Evolutionary conservation across 2,329 filamentous ascomycete genomes (phyloP).

Genomic region (Hypoxylon sp.): DNA sequence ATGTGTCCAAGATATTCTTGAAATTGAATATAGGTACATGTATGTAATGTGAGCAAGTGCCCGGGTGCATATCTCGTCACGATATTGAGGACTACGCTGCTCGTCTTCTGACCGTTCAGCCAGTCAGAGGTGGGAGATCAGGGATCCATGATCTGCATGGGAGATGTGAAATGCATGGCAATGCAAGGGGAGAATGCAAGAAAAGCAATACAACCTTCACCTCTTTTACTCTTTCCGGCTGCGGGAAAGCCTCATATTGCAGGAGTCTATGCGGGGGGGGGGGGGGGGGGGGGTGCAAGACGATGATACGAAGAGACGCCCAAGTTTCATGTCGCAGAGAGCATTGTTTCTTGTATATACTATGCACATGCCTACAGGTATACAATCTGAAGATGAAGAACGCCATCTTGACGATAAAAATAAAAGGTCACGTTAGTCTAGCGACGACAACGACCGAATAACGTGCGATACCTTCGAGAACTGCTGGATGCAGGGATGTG

Average conservation of each 20-base stretch:
- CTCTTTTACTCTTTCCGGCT: conserved; percentile 1
- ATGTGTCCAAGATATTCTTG: too few species aligned
- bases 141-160: background rate
- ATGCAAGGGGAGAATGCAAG: conserved; percentile 22
- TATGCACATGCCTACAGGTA: too few species aligned
- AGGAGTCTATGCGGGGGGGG: conserved; percentile 32
- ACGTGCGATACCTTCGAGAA: conserved; percentile 24
- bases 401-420: too few species aligned
- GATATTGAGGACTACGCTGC: background rate
- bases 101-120: background rate
- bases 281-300: too few species aligned
- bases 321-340: conserved; percentile 30
- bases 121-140: background rate
- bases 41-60: background rate
- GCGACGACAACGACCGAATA: conserved; percentile 17
- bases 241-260: conserved; percentile 27
- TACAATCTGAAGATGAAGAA: conserved; percentile 27
- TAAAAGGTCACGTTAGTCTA: conserved; percentile 28
- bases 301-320: conserved; percentile 28
- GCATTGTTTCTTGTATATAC: conserved; percentile 11
- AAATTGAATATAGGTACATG: background rate
- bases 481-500: too few species aligned
- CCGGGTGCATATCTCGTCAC: background rate
- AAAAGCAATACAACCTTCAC: background rate
- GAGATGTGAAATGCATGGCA: conserved; percentile 16